Evolutionary conservation across 2,329 filamentous ascomycete genomes (phyloP).

Genomic region (Xylariaceae sp.): DNA sequence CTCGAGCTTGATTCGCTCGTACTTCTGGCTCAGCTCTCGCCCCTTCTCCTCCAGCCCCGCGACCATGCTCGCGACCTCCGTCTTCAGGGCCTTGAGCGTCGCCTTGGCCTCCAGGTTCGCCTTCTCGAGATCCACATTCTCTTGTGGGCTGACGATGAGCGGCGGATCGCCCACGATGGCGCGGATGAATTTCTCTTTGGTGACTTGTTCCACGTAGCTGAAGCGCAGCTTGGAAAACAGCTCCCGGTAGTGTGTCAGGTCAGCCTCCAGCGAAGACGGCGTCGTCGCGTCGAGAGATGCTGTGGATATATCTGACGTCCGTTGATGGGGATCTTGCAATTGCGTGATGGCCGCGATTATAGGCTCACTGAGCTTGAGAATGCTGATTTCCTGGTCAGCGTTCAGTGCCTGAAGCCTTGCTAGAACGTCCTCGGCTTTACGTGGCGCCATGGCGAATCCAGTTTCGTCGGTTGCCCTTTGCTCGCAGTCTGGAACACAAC

Average conservation of each 20-base stretch:
- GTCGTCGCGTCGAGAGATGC: conserved; percentile 67
- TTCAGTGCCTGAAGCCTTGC: conserved; percentile 57
- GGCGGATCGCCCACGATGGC: conserved; percentile 90
- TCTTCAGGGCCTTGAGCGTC: conserved; percentile 77
- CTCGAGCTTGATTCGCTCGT: conserved; percentile 54
- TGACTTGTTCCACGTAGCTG: conserved; percentile 97
- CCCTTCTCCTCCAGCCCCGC: conserved; percentile 69
- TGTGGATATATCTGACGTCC: conserved; percentile 73
- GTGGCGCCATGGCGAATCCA: conserved; percentile 26
- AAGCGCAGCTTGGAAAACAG: conserved; percentile 95
- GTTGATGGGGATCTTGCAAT: conserved; percentile 46
- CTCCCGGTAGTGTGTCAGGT: conserved; percentile 89
- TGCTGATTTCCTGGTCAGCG: conserved; percentile 65
- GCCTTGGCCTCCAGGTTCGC: conserved; percentile 72
- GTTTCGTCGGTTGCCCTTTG: conserved; percentile 1
- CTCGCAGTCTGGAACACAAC: not conserved
- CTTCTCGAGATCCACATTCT: conserved; percentile 77
- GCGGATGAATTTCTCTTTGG: conserved; percentile 96
- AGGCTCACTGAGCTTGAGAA: conserved; percentile 76
- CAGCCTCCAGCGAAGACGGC: conserved; percentile 77
- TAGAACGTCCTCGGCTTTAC: conserved; percentile 47
- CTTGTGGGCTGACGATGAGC: conserved; percentile 76
- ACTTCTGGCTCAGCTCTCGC: conserved; percentile 57
- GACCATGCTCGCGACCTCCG: conserved; percentile 74
- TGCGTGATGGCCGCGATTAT: conserved; percentile 59